Evolutionary conservation across 164 flowering plant genomes (phyloP).

Genomic region (Litsea cubeba): DNA sequence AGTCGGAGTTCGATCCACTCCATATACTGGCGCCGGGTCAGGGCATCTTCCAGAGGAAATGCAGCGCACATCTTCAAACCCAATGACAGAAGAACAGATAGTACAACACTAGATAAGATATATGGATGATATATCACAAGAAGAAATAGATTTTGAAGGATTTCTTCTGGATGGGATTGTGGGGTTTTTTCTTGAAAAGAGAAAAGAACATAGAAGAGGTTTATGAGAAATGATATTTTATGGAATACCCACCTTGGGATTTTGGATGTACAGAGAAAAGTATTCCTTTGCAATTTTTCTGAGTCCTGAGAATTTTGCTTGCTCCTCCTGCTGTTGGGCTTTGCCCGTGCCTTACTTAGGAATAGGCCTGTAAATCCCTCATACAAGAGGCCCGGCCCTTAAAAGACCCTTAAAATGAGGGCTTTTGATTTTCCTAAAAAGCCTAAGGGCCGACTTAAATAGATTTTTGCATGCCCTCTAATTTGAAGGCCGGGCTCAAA

Average conservation of each 20-base stretch:
- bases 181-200: not conserved
- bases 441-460: no score
- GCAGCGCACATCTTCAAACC: not conserved
- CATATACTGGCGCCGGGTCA: slow-evolving; percentile 88
- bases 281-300: no score
- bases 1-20: slow-evolving; percentile 66
- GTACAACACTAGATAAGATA: not conserved
- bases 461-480: no score
- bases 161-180: not conserved
- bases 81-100: not conserved
- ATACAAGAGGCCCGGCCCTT: no score
- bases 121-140: no score
- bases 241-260: not conserved
- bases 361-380: no score
- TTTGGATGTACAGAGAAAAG: not conserved
- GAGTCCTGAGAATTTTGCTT: no score
- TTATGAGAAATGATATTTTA: not conserved
- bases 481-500: no score
- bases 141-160: not conserved
- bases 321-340: no score
- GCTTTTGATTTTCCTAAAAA: no score
- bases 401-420: no score
- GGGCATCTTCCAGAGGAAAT: slow-evolving; percentile 55
- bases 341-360: no score
- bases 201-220: not conserved